Percentiles rank a stretch among this genome's conserved stretches.
Evolutionary conservation across 495 filamentous ascomycete species (phyloP).

Genomic region (Delitschia confertaspora): DNA sequence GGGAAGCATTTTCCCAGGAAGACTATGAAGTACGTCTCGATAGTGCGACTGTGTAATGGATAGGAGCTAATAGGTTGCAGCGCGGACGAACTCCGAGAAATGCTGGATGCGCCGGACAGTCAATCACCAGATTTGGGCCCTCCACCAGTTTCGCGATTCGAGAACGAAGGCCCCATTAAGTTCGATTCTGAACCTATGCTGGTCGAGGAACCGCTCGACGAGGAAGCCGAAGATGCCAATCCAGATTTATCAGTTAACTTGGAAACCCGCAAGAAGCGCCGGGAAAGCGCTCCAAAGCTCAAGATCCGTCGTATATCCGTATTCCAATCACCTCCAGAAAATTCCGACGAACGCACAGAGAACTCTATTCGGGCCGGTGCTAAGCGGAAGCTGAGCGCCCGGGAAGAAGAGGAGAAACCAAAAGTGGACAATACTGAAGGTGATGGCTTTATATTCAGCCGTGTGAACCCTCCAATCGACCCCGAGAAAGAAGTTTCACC

Average conservation of each 20-base stretch:
- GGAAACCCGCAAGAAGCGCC: slow-evolving; percentile 44
- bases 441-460: slow-evolving; percentile 46
- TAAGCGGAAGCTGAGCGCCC: slow-evolving; percentile 54
- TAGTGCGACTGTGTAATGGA: slow-evolving; percentile 29
- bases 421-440: slow-evolving; percentile 27
- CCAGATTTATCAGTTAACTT: slow-evolving; percentile 39
- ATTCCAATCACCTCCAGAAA: slow-evolving; percentile 27
- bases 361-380: slow-evolving; percentile 38
- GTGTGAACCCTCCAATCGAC: slow-evolving; percentile 13
- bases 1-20: slow-evolving; percentile 65
- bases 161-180: slow-evolving; percentile 54
- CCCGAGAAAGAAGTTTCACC: slow-evolving; percentile 1
- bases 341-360: slow-evolving; percentile 10
- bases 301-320: slow-evolving; percentile 25
- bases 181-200: slow-evolving; percentile 33
- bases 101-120: slow-evolving; percentile 42
- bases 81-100: slow-evolving; percentile 37
- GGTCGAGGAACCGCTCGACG: slow-evolving; percentile 12
- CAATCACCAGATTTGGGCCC: slow-evolving; percentile 62
- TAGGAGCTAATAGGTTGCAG: slow-evolving; percentile 37
- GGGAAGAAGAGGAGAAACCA: slow-evolving; percentile 42
- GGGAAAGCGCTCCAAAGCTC: slow-evolving; percentile 38
- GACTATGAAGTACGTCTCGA: slow-evolving; percentile 56
- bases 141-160: slow-evolving; percentile 54
- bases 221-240: slow-evolving; percentile 12